Evolutionary conservation across 75 land plant species (phyloP).

Genomic region (Pinus taeda): DNA sequence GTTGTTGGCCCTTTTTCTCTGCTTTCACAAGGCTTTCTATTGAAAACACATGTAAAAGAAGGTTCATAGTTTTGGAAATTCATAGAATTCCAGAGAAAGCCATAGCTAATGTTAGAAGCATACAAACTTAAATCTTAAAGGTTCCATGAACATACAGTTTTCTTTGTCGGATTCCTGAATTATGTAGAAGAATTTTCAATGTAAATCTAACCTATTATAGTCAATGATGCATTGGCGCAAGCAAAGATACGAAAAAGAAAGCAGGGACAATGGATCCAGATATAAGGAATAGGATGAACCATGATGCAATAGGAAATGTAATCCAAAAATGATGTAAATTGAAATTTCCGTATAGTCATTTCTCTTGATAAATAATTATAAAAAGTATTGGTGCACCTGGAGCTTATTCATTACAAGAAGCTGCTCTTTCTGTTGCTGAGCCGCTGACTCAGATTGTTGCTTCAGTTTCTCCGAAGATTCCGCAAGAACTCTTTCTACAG

Average conservation of each 20-base stretch:
- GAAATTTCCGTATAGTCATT: neutral
- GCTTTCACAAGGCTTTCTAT: constrained; percentile 71
- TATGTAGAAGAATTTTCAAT: neutral
- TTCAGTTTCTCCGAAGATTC: constrained; percentile 80
- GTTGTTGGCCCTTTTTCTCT: constrained; percentile 70
- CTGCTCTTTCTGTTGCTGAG: constrained; percentile 67
- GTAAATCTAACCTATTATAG: neutral
- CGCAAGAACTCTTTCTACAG: constrained; percentile 55
- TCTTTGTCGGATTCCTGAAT: constrained; percentile 81
- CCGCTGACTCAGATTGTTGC: constrained; percentile 50
- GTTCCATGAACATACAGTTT: constrained; percentile 63
- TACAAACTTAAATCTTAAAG: constrained; percentile 78
- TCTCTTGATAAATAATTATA: neutral
- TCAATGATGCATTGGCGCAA: neutral
- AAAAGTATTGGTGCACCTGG: constrained; percentile 45
- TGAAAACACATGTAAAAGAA: neutral
- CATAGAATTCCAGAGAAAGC: neutral
- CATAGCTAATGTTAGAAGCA: neutral
- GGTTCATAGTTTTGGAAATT: neutral
- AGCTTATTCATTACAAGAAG: constrained; percentile 73
- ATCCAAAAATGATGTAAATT: constrained; percentile 3
- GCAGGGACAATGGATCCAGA: neutral
- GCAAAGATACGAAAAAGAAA: neutral
- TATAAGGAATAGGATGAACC: neutral
- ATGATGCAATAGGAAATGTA: neutral